A percentile compares a stretch with the other conserved stretches of the same genome.
Conservation (phyloP, 257 asterid species). For the Anisodus acutangulus region DNA sequence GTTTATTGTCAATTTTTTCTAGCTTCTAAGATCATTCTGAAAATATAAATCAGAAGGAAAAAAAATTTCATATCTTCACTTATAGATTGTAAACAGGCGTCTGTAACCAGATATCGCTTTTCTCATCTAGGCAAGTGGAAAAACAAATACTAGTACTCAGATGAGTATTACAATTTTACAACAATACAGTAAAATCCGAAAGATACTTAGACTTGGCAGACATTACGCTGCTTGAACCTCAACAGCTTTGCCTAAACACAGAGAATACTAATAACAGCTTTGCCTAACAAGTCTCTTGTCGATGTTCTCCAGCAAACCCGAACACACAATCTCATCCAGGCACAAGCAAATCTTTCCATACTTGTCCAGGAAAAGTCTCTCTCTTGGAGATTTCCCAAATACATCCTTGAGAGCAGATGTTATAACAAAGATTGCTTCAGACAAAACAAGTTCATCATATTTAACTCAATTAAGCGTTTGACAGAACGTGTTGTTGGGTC, state of each 20-base stretch:
- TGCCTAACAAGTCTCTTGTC: slow-evolving; percentile 44
- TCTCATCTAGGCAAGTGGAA: neutral
- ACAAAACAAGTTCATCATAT: slow-evolving; percentile 27
- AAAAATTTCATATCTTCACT: neutral
- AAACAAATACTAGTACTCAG: too few species aligned
- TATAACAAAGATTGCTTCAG: slow-evolving; percentile 84
- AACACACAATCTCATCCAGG: slow-evolving; percentile 96
- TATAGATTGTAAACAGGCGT: neutral
- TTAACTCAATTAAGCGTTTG: too few species aligned
- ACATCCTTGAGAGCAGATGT: slow-evolving; percentile 94
- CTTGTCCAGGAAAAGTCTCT: slow-evolving; percentile 90
- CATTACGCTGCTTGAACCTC: neutral
- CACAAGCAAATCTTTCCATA: slow-evolving; percentile 95
- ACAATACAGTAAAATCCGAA: neutral
- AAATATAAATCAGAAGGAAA: neutral
- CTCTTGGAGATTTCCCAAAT: slow-evolving; percentile 88
- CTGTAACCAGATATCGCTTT: neutral
- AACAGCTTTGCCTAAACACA: neutral
- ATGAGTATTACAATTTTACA: neutral
- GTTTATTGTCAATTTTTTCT: too few species aligned
- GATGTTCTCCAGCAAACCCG: slow-evolving; percentile 43
- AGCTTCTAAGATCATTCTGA: too few species aligned
- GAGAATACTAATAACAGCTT: neutral
- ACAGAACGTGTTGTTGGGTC: too few species aligned
- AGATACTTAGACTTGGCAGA: neutral